Conservation (phyloP, 371 early-diverging fungal genomes). For the Mucor circinelloides region DNA sequence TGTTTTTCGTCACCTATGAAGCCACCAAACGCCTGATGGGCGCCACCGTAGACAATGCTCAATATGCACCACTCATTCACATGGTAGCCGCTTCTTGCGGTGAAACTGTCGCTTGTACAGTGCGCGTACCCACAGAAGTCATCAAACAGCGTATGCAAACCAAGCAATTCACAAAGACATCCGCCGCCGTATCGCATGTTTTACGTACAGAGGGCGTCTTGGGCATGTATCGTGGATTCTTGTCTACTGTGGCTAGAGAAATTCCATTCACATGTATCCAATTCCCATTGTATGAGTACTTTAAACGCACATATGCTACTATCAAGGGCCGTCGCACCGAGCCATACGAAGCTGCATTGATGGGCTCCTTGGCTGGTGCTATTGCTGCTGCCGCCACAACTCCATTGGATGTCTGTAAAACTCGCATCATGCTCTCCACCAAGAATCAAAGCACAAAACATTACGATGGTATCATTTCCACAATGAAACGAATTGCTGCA, state of each 20-base stretch:
- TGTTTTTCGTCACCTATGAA: constrained; percentile 94
- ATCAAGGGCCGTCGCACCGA: constrained; percentile 55
- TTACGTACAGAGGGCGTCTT: constrained; percentile 71
- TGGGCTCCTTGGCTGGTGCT: constrained; percentile 91
- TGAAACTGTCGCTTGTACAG: constrained; percentile 92
- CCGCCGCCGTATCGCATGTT: constrained; percentile 64
- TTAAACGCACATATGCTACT: constrained; percentile 66
- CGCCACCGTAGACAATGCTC: constrained; percentile 33
- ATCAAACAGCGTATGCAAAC: constrained; percentile 96
- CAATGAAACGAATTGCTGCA: constrained; percentile 71
- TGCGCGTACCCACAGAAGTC: constrained; percentile 95
- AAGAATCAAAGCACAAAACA: constrained; percentile 40
- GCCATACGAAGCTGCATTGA: constrained; percentile 86
- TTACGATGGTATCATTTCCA: constrained; percentile 73
- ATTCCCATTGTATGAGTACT: constrained; percentile 92
- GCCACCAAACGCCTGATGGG: constrained; percentile 62
- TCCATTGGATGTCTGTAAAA: constrained; percentile 93
- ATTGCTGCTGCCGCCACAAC: constrained; percentile 90
- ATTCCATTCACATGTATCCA: constrained; percentile 97
- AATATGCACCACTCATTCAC: constrained; percentile 71
- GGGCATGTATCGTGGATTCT: constrained; percentile 93
- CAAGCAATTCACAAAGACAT: constrained; percentile 71
- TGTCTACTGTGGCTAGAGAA: constrained; percentile 87
- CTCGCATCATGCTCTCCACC: constrained; percentile 82
- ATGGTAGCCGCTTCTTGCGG: constrained; percentile 92